These are phyloP conservation scores for Neospermospora avenae DNA, from an alignment of 2,329 filamentous ascomycete species.

Conservation along the genomic window DNA sequence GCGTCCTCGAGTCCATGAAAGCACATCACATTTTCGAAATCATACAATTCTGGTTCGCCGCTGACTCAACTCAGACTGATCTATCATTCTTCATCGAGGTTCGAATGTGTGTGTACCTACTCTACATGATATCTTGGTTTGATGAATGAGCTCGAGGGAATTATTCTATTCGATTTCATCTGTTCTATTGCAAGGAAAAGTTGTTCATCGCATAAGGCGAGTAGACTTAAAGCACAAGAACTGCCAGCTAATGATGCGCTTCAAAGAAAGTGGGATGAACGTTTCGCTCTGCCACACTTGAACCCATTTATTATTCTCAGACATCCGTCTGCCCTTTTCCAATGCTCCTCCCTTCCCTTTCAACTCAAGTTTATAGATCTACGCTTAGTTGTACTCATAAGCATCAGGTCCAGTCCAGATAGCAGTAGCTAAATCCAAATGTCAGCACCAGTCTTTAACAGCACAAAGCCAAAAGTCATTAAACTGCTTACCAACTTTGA, in stretches of 20 bases:
- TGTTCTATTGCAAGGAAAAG: neutral
- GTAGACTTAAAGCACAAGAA: constrained; percentile 25
- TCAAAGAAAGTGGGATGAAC: constrained; percentile 53
- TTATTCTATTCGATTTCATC: no score
- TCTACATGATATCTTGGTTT: no score
- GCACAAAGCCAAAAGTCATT: neutral
- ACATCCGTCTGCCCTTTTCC: neutral
- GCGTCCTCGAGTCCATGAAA: no score
- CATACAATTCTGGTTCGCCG: no score
- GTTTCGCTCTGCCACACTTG: constrained; percentile 23
- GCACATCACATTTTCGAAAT: no score
- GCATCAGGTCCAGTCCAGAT: neutral
- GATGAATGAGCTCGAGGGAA: no score
- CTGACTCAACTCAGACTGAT: no score
- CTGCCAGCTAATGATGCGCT: neutral
- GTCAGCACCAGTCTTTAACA: neutral
- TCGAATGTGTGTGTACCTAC: no score
- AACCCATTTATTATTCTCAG: neutral
- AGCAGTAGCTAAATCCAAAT: neutral
- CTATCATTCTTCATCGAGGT: no score
- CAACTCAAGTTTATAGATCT: neutral
- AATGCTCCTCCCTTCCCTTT: neutral
- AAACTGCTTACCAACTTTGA: constrained; percentile 4
- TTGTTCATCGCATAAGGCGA: no score
- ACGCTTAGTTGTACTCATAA: constrained; percentile 5